Percentiles rank a stretch among this genome's conserved stretches.
phyloP scores from a whole-genome alignment of 1,284 basidiomycete species.

The Leccinum pseudoinsigne region DNA sequence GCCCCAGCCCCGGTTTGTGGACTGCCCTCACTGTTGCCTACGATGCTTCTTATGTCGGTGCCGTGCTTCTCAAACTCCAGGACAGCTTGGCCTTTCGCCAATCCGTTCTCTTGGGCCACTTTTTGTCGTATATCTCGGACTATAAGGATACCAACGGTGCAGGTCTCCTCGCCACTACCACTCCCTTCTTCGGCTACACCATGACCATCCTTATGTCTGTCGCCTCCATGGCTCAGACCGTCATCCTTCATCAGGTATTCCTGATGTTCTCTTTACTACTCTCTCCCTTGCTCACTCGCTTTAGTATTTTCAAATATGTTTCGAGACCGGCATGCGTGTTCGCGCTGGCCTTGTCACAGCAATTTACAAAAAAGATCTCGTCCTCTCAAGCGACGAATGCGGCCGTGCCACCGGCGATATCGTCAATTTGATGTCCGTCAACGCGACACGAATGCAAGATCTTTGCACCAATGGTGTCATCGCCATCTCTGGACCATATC shows the following conservation, averaged over 20 bases:
- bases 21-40: conserved; percentile 74
- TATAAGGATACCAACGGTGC: conserved; percentile 54
- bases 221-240: conserved; percentile 74
- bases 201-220: conserved; percentile 82
- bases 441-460: conserved; percentile 85
- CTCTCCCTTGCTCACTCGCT: neutral
- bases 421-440: conserved; percentile 91
- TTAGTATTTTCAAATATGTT: conserved; percentile 82
- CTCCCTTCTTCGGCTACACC: conserved; percentile 63
- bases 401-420: conserved; percentile 85
- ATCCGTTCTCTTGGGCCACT: conserved; percentile 82
- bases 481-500: conserved; percentile 67
- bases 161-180: conserved; percentile 29
- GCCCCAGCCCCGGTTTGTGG: too few relatives aligned
- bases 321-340: conserved; percentile 91
- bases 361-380: conserved; percentile 86
- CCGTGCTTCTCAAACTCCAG: conserved; percentile 72
- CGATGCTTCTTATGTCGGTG: conserved; percentile 75
- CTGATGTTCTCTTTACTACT: neutral
- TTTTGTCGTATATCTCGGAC: conserved; percentile 80
- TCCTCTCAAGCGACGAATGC: conserved; percentile 84
- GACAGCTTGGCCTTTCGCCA: conserved; percentile 85
- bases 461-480: conserved; percentile 81
- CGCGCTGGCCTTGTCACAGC: conserved; percentile 84
- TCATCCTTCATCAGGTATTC: conserved; percentile 82